Percentiles rank a stretch among this genome's conserved stretches.
Evolutionary conservation across 208 protist genomes (phyloP).

Genomic region (Tritrichomonas foetus): DNA sequence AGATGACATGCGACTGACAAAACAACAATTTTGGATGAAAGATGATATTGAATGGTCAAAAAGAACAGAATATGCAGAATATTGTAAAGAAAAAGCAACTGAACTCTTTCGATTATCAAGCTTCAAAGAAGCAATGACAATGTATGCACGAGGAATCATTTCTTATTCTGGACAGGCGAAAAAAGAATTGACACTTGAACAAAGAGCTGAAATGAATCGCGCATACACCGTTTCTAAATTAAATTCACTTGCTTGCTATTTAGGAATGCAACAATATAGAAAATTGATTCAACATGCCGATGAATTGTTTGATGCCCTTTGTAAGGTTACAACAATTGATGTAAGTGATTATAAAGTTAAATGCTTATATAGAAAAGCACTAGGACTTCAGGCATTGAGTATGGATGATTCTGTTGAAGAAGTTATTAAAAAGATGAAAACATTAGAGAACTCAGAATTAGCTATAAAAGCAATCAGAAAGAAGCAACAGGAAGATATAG

Average conservation of each 20-base stretch:
- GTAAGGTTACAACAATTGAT: too few relatives aligned
- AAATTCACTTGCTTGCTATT: not conserved
- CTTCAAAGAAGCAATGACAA: not conserved
- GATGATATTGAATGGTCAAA: not conserved
- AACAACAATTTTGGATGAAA: not conserved
- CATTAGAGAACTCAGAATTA: not conserved
- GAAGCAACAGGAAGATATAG: not conserved
- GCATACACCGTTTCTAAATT: not conserved
- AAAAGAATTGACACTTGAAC: not conserved
- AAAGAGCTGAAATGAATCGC: not conserved
- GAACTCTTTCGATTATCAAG: not conserved
- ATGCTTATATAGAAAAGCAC: not conserved
- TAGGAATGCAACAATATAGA: not conserved
- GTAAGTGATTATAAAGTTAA: not conserved
- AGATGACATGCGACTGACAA: not conserved
- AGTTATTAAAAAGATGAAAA: not conserved
- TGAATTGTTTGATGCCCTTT: not conserved
- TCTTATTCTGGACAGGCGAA: not conserved
- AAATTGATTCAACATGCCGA: not conserved
- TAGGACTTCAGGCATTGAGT: not conserved
- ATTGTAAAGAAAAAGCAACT: not conserved
- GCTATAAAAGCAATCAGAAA: not conserved
- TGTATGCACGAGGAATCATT: not conserved
- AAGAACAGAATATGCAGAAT: not conserved
- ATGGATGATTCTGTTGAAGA: not conserved